A percentile compares a stretch with the other conserved stretches of the same genome.
Evolutionary conservation across 176 grass and related monocot species (phyloP).

Genomic region (Ensete glaucum): DNA sequence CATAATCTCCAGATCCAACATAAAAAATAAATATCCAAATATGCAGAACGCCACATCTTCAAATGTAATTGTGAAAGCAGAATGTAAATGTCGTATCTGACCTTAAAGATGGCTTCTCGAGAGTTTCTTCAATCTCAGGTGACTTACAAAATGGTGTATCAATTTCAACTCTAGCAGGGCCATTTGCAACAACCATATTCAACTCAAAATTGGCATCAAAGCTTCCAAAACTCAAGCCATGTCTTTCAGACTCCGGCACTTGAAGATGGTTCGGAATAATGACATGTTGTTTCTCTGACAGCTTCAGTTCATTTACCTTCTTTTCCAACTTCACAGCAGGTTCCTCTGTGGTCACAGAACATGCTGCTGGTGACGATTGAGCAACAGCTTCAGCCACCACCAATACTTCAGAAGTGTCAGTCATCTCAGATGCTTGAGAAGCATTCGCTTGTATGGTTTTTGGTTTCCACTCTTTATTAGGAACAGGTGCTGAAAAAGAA

Average conservation of each 20-base stretch:
- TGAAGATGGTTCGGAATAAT: conserved; percentile 93
- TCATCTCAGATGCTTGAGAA: conserved; percentile 24
- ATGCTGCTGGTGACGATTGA: conserved; percentile 25
- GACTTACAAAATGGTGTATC: conserved; percentile 7
- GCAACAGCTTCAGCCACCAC: conserved; percentile 29
- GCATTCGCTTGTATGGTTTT: conserved; percentile 44
- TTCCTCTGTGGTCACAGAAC: conserved; percentile 26
- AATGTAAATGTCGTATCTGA: conserved; percentile 22
- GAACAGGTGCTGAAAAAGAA: conserved; percentile 36
- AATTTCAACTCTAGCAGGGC: conserved; percentile 29
- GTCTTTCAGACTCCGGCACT: conserved; percentile 71
- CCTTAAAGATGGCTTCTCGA: conserved; percentile 39
- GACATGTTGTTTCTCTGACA: conserved; percentile 58
- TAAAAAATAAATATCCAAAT: neutral
- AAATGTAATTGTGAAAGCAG: neutral
- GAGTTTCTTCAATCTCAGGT: conserved; percentile 28
- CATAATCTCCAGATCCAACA: neutral
- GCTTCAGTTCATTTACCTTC: conserved; percentile 29
- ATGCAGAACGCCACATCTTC: neutral
- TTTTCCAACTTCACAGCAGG: conserved; percentile 28
- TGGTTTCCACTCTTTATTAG: conserved; percentile 90
- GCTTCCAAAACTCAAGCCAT: conserved; percentile 78
- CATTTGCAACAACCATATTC: conserved; percentile 27
- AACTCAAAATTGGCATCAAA: conserved; percentile 51
- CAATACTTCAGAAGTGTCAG: conserved; percentile 18